These are phyloP conservation scores for Pyrenochaeta sp. DNA, from an alignment of 2,329 filamentous ascomycete genomes.

Conservation along the genomic window DNA sequence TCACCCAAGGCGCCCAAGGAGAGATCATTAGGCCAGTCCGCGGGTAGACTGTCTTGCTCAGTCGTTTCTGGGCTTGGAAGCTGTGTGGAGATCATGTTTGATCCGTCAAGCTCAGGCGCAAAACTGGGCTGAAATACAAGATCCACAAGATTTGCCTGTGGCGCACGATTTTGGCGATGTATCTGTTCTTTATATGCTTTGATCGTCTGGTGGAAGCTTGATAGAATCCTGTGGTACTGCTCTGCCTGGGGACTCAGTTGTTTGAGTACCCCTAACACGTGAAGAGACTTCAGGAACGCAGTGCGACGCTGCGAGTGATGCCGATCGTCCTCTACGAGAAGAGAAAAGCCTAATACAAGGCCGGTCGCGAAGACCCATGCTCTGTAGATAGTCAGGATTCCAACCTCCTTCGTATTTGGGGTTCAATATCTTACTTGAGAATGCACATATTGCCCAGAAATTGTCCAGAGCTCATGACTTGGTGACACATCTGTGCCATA, in stretches of 20 bases:
- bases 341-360: constrained; percentile 63
- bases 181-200: constrained; percentile 21
- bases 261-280: constrained; percentile 59
- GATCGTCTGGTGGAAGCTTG: constrained; percentile 25
- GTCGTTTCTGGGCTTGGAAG: constrained; percentile 22
- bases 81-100: constrained; percentile 15
- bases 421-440: constrained; percentile 58
- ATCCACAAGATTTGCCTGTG: constrained; percentile 14
- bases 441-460: constrained; percentile 66
- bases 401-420: no score
- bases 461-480: constrained; percentile 55
- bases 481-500: constrained; percentile 62
- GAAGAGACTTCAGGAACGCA: constrained; percentile 60
- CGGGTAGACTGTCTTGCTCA: constrained; percentile 8
- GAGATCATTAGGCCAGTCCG: constrained; percentile 14
- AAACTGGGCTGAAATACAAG: constrained; percentile 15
- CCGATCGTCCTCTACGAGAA: constrained; percentile 59
- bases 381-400: no score
- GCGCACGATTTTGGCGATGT: constrained; percentile 8
- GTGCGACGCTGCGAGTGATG: constrained; percentile 54
- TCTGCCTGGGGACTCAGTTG: constrained; percentile 62
- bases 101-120: constrained; percentile 4
- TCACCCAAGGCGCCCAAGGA: constrained; percentile 9
- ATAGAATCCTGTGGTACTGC: constrained; percentile 65
- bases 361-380: constrained; percentile 65